These are phyloP conservation scores for Typha latifolia DNA, from an alignment of 176 grass and related monocot species.

Conservation along the genomic window DNA sequence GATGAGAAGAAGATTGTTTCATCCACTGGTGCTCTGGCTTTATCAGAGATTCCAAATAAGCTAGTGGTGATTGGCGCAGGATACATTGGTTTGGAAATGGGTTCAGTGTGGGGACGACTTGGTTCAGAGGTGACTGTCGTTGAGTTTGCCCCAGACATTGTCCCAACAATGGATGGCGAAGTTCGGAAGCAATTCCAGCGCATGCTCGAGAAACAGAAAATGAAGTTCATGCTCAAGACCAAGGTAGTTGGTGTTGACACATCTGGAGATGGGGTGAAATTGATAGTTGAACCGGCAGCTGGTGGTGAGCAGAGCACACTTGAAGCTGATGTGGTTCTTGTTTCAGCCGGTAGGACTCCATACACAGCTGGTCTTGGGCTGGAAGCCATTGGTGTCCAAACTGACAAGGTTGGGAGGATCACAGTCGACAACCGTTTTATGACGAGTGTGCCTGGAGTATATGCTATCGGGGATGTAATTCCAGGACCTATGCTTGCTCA, in stretches of 20 bases:
- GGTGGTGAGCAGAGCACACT: conserved; percentile 78
- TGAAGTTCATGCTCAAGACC: conserved; percentile 99
- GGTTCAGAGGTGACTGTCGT: conserved; percentile 92
- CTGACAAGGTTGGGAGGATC: conserved; percentile 80
- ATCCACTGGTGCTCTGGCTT: conserved; percentile 77
- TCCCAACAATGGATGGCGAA: conserved; percentile 92
- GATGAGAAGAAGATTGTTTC: conserved; percentile 99
- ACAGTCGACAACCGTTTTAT: conserved; percentile 76
- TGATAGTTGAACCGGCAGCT: conserved; percentile 73
- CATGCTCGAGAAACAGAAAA: conserved; percentile 97
- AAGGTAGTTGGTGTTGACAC: conserved; percentile 81
- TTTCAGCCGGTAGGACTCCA: conserved; percentile 75
- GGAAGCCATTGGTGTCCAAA: conserved; percentile 70
- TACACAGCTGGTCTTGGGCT: conserved; percentile 70
- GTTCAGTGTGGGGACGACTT: conserved; percentile 94
- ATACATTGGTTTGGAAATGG: conserved; percentile 98
- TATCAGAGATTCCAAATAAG: conserved; percentile 79
- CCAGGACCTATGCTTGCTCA: conserved; percentile 99
- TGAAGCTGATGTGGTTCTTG: conserved; percentile 89
- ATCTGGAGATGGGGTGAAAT: conserved; percentile 70
- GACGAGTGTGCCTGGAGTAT: conserved; percentile 82
- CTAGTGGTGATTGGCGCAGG: conserved; percentile 93
- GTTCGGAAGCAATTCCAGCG: conserved; percentile 95
- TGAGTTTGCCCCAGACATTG: conserved; percentile 89
- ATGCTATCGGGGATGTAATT: conserved; percentile 88